Conservation (phyloP, 129 eudicot genomes). For the Arctium minus region DNA sequence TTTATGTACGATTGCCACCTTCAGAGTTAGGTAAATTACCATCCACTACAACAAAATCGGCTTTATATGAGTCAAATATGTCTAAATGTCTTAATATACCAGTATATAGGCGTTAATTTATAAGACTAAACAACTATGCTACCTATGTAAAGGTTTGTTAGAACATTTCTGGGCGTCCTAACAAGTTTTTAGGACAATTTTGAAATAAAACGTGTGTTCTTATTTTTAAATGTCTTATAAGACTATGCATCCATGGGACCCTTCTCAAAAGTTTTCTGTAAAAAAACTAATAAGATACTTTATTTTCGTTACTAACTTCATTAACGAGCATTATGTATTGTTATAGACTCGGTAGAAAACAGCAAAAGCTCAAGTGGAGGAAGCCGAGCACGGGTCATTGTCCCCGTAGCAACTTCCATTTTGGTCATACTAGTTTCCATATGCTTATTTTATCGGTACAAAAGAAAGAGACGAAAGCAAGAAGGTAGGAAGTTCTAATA, state of each 20-base stretch:
- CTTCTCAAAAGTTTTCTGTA: no score
- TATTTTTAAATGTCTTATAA: background rate
- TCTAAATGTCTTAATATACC: background rate
- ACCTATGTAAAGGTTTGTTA: no score
- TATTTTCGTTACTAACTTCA: background rate
- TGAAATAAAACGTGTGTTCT: no score
- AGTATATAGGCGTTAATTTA: no score
- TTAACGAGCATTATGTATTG: background rate
- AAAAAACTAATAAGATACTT: background rate
- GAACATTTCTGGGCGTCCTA: no score
- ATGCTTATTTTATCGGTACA: background rate
- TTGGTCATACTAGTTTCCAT: slow-evolving; percentile 1
- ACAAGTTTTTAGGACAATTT: no score
- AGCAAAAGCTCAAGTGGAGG: slow-evolving; percentile 2
- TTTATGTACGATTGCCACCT: slow-evolving; percentile 17
- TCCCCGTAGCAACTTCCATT: background rate
- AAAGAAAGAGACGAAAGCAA: background rate
- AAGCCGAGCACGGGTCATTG: background rate
- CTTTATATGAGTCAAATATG: no score
- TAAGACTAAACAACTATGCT: no score
- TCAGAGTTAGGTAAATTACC: slow-evolving; percentile 34
- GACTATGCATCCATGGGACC: no score
- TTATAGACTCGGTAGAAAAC: background rate
- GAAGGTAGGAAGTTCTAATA: slow-evolving; percentile 2
- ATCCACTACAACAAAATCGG: background rate